These are phyloP conservation scores for Zychaea mexicana DNA, from an alignment of 371 early-diverging fungal genomes.

Conservation along the genomic window DNA sequence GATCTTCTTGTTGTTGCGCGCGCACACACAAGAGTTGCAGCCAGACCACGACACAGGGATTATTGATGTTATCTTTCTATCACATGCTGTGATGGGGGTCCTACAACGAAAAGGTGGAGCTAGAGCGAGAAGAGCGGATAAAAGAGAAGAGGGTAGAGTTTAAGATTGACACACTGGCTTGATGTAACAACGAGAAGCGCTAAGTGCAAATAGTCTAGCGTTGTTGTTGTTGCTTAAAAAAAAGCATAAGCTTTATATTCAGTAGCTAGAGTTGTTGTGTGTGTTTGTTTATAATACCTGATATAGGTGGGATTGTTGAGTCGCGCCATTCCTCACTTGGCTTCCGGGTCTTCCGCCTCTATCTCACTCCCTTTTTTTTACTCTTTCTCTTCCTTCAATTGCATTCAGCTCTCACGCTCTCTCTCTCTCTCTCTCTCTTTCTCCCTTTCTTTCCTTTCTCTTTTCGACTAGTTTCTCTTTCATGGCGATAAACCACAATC, in stretches of 20 bases:
- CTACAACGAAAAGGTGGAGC: neutral
- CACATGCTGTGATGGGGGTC: conserved; percentile 5
- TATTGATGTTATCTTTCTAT: neutral
- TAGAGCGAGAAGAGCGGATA: neutral
- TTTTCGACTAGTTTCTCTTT: neutral
- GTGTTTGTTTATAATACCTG: conserved; percentile 2
- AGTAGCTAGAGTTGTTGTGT: neutral
- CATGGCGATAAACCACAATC: neutral
- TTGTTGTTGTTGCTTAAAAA: too few relatives aligned
- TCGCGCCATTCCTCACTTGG: neutral
- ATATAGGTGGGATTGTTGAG: neutral
- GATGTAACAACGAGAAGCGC: too few relatives aligned
- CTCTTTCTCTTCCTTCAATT: conserved; percentile 82
- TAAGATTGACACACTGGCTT: too few relatives aligned
- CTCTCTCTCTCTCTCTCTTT: conserved; percentile 4
- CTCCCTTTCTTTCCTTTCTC: conserved; percentile 1
- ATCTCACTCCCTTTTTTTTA: neutral
- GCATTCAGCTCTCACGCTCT: conserved; percentile 59
- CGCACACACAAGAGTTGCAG: neutral
- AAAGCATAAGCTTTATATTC: neutral
- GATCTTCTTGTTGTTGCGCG: too few relatives aligned
- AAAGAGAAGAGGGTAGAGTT: neutral
- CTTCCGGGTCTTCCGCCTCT: neutral
- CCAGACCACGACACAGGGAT: neutral
- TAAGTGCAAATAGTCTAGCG: neutral